A percentile compares a stretch with the other conserved stretches of the same genome.
Conservation (phyloP, 495 filamentous ascomycete species). For the Aspergillus indologenus region DNA sequence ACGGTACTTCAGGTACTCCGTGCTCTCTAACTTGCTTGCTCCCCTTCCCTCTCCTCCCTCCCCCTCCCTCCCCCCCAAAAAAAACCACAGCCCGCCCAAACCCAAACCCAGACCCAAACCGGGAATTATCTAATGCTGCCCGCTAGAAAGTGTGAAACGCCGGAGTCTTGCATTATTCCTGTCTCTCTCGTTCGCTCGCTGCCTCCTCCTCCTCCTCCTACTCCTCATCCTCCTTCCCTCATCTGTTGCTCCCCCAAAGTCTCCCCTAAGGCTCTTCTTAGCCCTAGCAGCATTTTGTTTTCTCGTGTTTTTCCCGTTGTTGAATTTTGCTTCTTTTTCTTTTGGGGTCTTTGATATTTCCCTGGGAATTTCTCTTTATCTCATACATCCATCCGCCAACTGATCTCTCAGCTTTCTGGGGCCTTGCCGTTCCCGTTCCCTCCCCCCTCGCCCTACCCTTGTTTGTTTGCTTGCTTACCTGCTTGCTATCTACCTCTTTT, state of each 20-base stretch:
- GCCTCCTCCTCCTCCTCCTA: conserved; percentile 1
- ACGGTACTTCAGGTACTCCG: too few relatives aligned
- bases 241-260: conserved; percentile 7
- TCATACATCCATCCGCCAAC: background rate
- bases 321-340: conserved; percentile 15
- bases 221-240: background rate
- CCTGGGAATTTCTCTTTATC: background rate
- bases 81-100: conserved; percentile 2
- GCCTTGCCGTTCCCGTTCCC: conserved; percentile 11
- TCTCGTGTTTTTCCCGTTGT: conserved; percentile 17
- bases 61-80: conserved; percentile 7
- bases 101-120: conserved; percentile 12
- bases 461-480: conserved; percentile 9
- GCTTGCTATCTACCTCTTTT: conserved; percentile 3
- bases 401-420: conserved; percentile 2
- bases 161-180: conserved; percentile 23
- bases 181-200: conserved; percentile 1
- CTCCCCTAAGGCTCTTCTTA: conserved; percentile 8
- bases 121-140: conserved; percentile 30
- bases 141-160: conserved; percentile 27
- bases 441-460: conserved; percentile 14
- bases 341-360: background rate
- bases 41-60: background rate
- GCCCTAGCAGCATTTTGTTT: conserved; percentile 10
- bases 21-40: too few relatives aligned